A percentile compares a stretch with the other conserved stretches of the same genome.
These are phyloP conservation scores for Rauvolfia tetraphylla DNA, from an alignment of 257 asterid species.

Conservation along the genomic window DNA sequence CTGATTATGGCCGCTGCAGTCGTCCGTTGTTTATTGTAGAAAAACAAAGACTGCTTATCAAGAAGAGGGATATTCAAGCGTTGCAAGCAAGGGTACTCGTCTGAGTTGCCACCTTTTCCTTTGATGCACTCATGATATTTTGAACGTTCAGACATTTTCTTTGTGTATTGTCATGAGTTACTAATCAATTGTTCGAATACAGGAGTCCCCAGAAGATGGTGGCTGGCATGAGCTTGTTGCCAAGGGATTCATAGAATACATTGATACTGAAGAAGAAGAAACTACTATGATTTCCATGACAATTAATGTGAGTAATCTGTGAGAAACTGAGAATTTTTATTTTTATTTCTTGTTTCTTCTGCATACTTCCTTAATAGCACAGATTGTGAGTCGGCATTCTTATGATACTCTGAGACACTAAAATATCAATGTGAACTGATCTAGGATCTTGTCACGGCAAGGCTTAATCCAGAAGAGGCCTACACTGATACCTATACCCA, in stretches of 20 bases:
- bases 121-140: conserved; percentile 6
- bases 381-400: not conserved
- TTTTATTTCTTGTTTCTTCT: conserved; percentile 7
- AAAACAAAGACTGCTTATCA: conserved; percentile 82
- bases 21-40: conserved; percentile 96
- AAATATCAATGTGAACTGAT: conserved; percentile 21
- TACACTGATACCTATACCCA: conserved; percentile 90
- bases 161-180: conserved; percentile 9
- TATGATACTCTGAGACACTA: conserved; percentile 18
- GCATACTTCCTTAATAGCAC: not conserved
- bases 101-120: conserved; percentile 4
- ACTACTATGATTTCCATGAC: conserved; percentile 99
- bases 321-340: not conserved
- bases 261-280: conserved; percentile 97
- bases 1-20: conserved; percentile 99
- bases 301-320: conserved; percentile 53
- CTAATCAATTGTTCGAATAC: conserved; percentile 16
- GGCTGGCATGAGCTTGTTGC: conserved; percentile 93
- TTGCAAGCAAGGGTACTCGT: conserved; percentile 80
- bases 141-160: not conserved
- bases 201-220: conserved; percentile 92
- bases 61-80: conserved; percentile 73
- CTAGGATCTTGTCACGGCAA: conserved; percentile 80
- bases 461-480: conserved; percentile 71
- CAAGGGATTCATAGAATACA: conserved; percentile 84